Evolutionary conservation across 2,329 filamentous ascomycete genomes (phyloP).

Genomic region (Ascochyta viciae-villosae): DNA sequence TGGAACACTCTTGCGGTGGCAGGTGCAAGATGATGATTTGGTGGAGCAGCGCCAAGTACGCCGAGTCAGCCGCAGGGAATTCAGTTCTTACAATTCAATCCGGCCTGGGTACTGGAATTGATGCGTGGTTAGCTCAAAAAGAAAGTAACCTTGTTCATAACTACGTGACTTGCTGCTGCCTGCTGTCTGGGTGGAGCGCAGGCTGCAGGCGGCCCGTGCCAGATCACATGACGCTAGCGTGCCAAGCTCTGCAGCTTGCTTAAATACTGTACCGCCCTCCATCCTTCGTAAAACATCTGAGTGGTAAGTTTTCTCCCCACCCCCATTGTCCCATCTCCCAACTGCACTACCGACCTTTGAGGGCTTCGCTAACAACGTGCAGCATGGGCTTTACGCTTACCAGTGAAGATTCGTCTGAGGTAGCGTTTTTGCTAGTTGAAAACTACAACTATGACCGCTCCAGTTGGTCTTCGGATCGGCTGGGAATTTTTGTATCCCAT

Average conservation of each 20-base stretch:
- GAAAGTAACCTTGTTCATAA: too few species aligned
- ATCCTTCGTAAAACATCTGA: background rate
- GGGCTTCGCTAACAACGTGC: background rate
- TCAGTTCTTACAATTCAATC: too few species aligned
- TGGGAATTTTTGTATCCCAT: slow-evolving; percentile 79
- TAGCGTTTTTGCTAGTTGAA: slow-evolving; percentile 90
- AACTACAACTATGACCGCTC: slow-evolving; percentile 81
- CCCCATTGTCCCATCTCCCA: background rate
- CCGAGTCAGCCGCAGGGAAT: too few species aligned
- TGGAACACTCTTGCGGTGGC: too few species aligned
- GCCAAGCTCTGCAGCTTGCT: slow-evolving; percentile 21
- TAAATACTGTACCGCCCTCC: background rate
- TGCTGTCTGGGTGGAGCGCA: background rate
- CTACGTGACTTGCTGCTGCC: background rate
- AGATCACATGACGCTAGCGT: slow-evolving; percentile 28
- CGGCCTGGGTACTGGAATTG: too few species aligned
- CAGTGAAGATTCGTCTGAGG: slow-evolving; percentile 89
- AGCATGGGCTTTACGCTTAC: slow-evolving; percentile 80
- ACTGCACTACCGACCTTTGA: too few species aligned
- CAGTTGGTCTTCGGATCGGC: slow-evolving; percentile 71
- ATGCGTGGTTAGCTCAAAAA: too few species aligned
- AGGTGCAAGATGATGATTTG: too few species aligned
- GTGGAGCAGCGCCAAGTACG: too few species aligned
- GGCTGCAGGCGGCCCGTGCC: background rate
- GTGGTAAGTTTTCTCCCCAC: background rate